Evolutionary conservation across 768 basidiomycete species (phyloP).

Genomic region (Omphalotus guepiniiformis): DNA sequence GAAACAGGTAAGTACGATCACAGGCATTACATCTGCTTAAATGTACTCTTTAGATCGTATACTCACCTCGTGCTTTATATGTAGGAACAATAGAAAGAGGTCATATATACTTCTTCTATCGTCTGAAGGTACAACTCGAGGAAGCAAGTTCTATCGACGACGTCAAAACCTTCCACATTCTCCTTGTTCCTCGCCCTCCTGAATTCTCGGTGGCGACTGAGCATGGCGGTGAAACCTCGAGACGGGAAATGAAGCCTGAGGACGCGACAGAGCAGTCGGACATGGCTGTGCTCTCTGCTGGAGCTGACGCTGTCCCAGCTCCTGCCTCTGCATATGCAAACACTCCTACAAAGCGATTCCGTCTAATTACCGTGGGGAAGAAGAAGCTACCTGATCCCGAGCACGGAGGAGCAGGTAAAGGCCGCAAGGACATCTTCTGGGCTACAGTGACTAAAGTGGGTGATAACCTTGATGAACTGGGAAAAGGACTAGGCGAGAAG

Average conservation of each 20-base stretch:
- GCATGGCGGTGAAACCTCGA: slow-evolving; percentile 4
- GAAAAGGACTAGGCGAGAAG: slow-evolving; percentile 45
- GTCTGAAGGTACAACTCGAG: slow-evolving; percentile 50
- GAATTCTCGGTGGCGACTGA: slow-evolving; percentile 27
- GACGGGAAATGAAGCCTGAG: slow-evolving; percentile 9
- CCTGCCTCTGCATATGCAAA: slow-evolving; percentile 28
- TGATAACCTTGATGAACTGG: slow-evolving; percentile 43
- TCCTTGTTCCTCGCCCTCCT: slow-evolving; percentile 54
- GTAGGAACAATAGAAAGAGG: slow-evolving; percentile 54
- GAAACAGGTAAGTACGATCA: too few relatives aligned
- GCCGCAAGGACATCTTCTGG: slow-evolving; percentile 50
- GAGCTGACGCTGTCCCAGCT: slow-evolving; percentile 49
- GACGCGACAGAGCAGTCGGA: slow-evolving; percentile 25
- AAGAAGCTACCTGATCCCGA: slow-evolving; percentile 53
- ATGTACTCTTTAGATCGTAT: too few relatives aligned
- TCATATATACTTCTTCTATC: slow-evolving; percentile 63
- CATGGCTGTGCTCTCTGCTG: slow-evolving; percentile 38
- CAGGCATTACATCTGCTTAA: too few relatives aligned
- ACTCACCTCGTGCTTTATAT: background rate
- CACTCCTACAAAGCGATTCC: slow-evolving; percentile 40
- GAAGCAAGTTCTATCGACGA: slow-evolving; percentile 54
- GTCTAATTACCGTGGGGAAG: slow-evolving; percentile 52
- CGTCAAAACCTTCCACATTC: slow-evolving; percentile 53
- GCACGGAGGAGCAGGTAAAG: slow-evolving; percentile 18
- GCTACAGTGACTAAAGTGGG: slow-evolving; percentile 46